Conservation (phyloP, 2,329 filamentous ascomycete species). For the Xylaria multiplex region DNA sequence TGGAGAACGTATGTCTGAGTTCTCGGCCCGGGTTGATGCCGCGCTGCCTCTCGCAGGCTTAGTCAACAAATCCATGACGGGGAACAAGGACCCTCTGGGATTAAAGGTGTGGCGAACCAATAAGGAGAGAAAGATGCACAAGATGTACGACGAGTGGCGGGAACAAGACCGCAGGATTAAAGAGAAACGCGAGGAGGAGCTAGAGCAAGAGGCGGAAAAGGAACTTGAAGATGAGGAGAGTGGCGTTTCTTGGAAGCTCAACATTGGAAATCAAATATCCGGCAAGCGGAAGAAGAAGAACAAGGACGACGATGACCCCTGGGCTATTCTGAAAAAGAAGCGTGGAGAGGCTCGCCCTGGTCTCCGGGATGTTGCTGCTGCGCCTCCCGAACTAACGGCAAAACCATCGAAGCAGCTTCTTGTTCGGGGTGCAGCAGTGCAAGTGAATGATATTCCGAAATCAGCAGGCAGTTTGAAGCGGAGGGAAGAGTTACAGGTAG, state of each 20-base stretch:
- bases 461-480: constrained; percentile 75
- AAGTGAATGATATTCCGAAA: constrained; percentile 75
- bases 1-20: constrained; percentile 84
- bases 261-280: constrained; percentile 50
- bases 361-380: constrained; percentile 72
- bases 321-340: constrained; percentile 76
- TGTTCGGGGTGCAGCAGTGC: constrained; percentile 70
- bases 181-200: constrained; percentile 72
- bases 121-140: constrained; percentile 85
- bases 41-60: constrained; percentile 81
- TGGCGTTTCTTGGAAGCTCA: constrained; percentile 61
- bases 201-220: constrained; percentile 70
- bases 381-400: constrained; percentile 77
- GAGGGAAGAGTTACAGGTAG: constrained; percentile 76
- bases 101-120: constrained; percentile 77
- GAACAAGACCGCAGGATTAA: constrained; percentile 72
- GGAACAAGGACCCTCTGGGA: constrained; percentile 71
- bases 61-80: constrained; percentile 68
- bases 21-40: constrained; percentile 83
- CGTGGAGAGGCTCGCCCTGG: constrained; percentile 65
- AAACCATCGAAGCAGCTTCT: constrained; percentile 72
- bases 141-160: constrained; percentile 80
- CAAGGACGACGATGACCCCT: constrained; percentile 74
- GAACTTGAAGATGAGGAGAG: constrained; percentile 69
- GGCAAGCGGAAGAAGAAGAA: constrained; percentile 57